These are phyloP conservation scores for Malassezia obtusa DNA, from an alignment of 1,284 basidiomycete species.

Conservation along the genomic window DNA sequence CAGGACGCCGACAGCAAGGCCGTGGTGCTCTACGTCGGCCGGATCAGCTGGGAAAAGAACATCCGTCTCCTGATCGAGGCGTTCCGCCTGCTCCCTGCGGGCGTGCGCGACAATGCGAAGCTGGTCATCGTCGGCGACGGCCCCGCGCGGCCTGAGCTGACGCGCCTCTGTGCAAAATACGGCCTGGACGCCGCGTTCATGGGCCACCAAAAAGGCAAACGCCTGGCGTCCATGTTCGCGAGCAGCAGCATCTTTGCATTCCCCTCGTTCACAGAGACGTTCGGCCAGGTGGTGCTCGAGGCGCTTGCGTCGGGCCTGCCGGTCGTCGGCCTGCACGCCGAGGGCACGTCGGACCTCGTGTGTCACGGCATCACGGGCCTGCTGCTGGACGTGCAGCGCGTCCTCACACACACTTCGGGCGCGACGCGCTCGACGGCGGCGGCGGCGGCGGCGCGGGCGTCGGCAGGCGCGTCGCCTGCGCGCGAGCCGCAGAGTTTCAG, in stretches of 20 bases:
- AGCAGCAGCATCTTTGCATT: slow-evolving; percentile 56
- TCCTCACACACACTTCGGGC: neutral
- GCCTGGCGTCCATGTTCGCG: slow-evolving; percentile 51
- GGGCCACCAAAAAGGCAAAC: slow-evolving; percentile 51
- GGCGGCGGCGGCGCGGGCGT: neutral
- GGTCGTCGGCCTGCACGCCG: slow-evolving; percentile 55
- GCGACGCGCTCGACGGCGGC: neutral
- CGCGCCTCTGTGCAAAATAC: slow-evolving; percentile 50
- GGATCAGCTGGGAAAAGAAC: slow-evolving; percentile 56
- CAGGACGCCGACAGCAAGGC: slow-evolving; percentile 27
- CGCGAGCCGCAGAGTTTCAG: neutral
- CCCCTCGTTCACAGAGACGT: slow-evolving; percentile 55
- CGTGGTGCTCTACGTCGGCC: slow-evolving; percentile 50
- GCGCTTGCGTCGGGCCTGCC: slow-evolving; percentile 55
- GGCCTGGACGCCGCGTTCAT: slow-evolving; percentile 53
- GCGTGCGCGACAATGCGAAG: slow-evolving; percentile 48
- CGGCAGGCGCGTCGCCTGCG: neutral
- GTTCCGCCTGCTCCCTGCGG: slow-evolving; percentile 47
- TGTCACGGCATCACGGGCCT: slow-evolving; percentile 51
- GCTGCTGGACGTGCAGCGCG: slow-evolving; percentile 39
- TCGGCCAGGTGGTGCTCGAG: slow-evolving; percentile 56
- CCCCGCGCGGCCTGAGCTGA: slow-evolving; percentile 52
- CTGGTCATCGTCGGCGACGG: slow-evolving; percentile 57
- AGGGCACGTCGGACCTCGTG: slow-evolving; percentile 56
- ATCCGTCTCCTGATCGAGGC: slow-evolving; percentile 54